Percentiles rank a stretch among this genome's conserved stretches.
These are phyloP conservation scores for Cylindrotheca fusiformis DNA, from an alignment of 108 stramenopile genomes.

Conservation along the genomic window DNA sequence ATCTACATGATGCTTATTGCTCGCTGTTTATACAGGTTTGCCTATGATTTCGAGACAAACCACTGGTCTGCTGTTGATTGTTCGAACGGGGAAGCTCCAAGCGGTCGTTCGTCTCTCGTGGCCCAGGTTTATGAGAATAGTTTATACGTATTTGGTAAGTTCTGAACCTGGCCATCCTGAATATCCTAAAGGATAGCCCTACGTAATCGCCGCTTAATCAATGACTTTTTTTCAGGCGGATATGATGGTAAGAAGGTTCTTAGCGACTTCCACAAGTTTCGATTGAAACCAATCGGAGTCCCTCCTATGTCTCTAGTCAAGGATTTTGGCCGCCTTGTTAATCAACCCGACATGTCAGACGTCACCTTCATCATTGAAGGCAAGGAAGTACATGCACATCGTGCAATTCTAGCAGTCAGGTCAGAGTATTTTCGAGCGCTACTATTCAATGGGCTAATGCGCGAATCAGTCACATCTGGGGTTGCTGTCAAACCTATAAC, in stretches of 20 bases:
- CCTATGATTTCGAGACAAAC: slow-evolving; percentile 72
- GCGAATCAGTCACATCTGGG: slow-evolving; percentile 40
- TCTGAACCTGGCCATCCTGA: no score
- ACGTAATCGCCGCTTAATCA: slow-evolving; percentile 39
- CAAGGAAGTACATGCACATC: slow-evolving; percentile 80
- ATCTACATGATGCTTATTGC: neutral
- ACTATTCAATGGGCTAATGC: slow-evolving; percentile 89
- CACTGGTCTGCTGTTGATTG: slow-evolving; percentile 74
- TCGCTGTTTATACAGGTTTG: slow-evolving; percentile 8
- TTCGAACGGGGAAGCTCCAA: slow-evolving; percentile 65
- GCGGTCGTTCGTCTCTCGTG: slow-evolving; percentile 87
- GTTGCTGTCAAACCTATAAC: slow-evolving; percentile 43
- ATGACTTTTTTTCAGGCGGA: no score
- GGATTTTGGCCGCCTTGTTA: slow-evolving; percentile 79
- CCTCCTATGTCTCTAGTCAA: slow-evolving; percentile 72
- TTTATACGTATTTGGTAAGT: slow-evolving; percentile 87
- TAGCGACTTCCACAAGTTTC: slow-evolving; percentile 94
- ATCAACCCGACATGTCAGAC: slow-evolving; percentile 79
- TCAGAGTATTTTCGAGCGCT: slow-evolving; percentile 93
- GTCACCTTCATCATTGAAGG: slow-evolving; percentile 93
- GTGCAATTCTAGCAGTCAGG: slow-evolving; percentile 85
- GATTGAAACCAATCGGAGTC: slow-evolving; percentile 75
- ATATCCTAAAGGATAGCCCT: no score
- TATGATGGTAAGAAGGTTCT: slow-evolving; percentile 86
- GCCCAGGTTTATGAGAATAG: slow-evolving; percentile 88